Percentiles rank a stretch among this genome's conserved stretches.
Evolutionary conservation across 2,329 filamentous ascomycete genomes (phyloP).

Genomic region (Fusarium caatingaense): DNA sequence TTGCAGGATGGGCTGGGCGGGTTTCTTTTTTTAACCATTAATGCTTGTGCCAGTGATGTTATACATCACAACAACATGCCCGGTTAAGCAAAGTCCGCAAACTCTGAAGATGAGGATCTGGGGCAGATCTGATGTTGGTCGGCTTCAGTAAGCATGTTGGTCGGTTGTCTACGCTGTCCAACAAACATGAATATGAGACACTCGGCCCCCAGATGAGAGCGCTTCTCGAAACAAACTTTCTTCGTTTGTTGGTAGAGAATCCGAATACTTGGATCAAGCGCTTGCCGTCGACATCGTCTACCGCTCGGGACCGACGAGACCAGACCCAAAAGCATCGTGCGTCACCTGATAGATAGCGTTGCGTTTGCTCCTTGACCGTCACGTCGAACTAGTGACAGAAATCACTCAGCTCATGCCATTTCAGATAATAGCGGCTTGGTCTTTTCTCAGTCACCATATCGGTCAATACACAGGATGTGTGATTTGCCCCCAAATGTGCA

Average conservation of each 20-base stretch:
- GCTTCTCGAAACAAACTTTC: conserved; percentile 32
- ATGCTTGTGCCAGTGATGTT: conserved; percentile 13
- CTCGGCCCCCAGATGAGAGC: conserved; percentile 25
- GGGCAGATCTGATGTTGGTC: conserved; percentile 34
- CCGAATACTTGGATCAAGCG: conserved; percentile 12
- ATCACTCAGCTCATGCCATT: conserved; percentile 27
- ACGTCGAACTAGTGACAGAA: conserved; percentile 12
- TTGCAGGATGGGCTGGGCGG: neutral
- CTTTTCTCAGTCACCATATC: conserved; percentile 26
- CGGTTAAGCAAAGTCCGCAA: conserved; percentile 9
- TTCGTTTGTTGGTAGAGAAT: conserved; percentile 9
- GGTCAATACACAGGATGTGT: conserved; percentile 19
- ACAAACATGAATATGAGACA: conserved; percentile 14
- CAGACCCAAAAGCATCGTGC: conserved; percentile 6
- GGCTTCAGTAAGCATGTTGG: conserved; percentile 19
- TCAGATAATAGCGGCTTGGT: conserved; percentile 13
- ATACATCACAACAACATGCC: conserved; percentile 14
- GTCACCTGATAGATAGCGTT: conserved; percentile 15
- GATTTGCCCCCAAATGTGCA: conserved; percentile 35
- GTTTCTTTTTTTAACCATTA: conserved; percentile 36
- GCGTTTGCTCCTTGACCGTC: conserved; percentile 8
- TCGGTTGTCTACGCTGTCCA: conserved; percentile 5
- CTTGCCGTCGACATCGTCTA: conserved; percentile 21
- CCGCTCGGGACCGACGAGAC: conserved; percentile 16
- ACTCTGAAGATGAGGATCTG: conserved; percentile 17